These are phyloP conservation scores for Mollisia scopiformis DNA, from an alignment of 2,329 filamentous ascomycete species.

Conservation along the genomic window DNA sequence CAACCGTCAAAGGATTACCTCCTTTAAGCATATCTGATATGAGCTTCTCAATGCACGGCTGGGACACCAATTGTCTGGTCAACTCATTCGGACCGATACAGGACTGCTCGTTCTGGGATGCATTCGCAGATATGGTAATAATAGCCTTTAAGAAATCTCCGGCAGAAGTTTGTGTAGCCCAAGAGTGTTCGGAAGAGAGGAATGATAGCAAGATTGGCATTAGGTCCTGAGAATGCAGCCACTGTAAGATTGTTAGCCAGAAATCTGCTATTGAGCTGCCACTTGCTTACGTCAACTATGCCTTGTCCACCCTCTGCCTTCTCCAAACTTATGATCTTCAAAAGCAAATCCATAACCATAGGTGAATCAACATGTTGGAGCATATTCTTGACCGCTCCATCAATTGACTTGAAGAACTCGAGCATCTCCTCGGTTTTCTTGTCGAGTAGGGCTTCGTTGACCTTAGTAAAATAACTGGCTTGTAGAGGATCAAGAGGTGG, in stretches of 20 bases:
- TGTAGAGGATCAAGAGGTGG: conserved; percentile 89
- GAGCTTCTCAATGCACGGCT: conserved; percentile 79
- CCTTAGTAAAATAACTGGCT: conserved; percentile 97
- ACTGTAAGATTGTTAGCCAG: conserved; percentile 53
- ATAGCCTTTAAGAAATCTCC: conserved; percentile 98
- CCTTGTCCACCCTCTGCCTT: conserved; percentile 89
- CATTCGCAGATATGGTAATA: conserved; percentile 98
- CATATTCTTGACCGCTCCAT: conserved; percentile 81
- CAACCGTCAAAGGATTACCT: conserved; percentile 92
- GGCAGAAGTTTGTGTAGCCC: conserved; percentile 92
- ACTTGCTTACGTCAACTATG: conserved; percentile 78
- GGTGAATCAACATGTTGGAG: conserved; percentile 94
- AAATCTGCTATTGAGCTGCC: not conserved
- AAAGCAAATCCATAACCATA: conserved; percentile 95
- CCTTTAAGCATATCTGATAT: conserved; percentile 90
- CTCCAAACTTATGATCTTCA: conserved; percentile 97
- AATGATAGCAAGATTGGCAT: conserved; percentile 87
- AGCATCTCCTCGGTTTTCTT: conserved; percentile 99
- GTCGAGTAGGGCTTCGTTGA: conserved; percentile 96
- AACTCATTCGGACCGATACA: conserved; percentile 98
- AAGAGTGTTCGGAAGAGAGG: conserved; percentile 80
- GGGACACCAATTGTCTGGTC: conserved; percentile 90
- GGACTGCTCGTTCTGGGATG: conserved; percentile 97
- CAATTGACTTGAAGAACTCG: conserved; percentile 80
- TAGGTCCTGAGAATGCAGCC: conserved; percentile 87